Base-by-base conservation (phyloP, 2,329 filamentous ascomycete genomes). In the Bertia moriformis region DNA sequence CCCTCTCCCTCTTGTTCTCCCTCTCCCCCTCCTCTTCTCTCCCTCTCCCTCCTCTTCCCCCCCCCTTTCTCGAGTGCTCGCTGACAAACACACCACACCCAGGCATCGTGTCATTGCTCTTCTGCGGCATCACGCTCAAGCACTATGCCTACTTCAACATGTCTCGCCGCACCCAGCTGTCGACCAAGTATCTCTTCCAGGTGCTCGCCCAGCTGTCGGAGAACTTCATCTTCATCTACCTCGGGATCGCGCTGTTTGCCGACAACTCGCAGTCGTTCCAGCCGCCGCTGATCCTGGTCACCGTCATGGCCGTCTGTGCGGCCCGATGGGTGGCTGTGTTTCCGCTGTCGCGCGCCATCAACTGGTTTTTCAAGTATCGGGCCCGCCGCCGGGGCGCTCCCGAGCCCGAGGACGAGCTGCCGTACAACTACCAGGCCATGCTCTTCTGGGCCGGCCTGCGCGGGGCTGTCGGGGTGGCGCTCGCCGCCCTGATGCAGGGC, bases 111-210 rank as follows among this genome's bases (percentile, higher is more conserved):
- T 81, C 79, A 14, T 64, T 85, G n/a, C 58, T 85, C 3, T 85
- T 85, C 59, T 84, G 80, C 52, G 80, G 80, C 37, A 84, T 85
- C 42, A 84, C 80, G 38, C 59, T 85, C 41, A 84, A 85, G 53
- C 80, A 85, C 52, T 84, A 84, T 49, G 80, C 80, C 37, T 85
- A 85, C 58, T 83, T 83, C 63, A 85, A 85, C 57, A 85, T 85
- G 80, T 84, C 80, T 15, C 70, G 80, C 38, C 70, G 80, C 43
- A 84, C 80, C 3, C 80, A 85, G 51, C 67, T 85, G 40, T 83
- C 79, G 3, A 84, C 79, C 19, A 85, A 85, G 53, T 85, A 83
- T 52, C 65, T 83, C 24, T 85, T 85, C 57, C 74, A 80, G 50
- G 72, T 82, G 41, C 73, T 81, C 47, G 74, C 80, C 4, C 80